Evolutionary conservation across 352 stramenopile species (phyloP).

Genomic region (Phytophthora pisi): DNA sequence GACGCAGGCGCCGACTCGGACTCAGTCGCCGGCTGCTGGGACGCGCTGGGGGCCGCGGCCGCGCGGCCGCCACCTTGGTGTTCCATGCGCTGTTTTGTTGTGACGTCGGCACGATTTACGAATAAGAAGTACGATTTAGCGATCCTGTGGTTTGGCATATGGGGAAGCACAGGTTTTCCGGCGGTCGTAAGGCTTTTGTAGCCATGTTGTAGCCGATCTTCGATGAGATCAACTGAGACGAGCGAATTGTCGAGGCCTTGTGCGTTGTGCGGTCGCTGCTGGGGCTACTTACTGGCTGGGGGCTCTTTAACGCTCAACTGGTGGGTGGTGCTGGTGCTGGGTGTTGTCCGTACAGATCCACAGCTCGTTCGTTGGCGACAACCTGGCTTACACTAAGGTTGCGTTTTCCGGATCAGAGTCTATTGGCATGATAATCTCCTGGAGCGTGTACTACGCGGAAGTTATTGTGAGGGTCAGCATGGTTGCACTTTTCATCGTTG

Average conservation of each 20-base stretch:
- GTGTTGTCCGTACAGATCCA: no score
- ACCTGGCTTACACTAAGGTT: no score
- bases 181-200: slow-evolving; percentile 17
- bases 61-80: slow-evolving; percentile 14
- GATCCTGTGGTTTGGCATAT: slow-evolving; percentile 3
- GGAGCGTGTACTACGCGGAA: no score
- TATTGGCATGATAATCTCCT: no score
- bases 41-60: background rate
- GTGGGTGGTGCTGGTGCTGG: no score
- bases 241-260: background rate
- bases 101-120: slow-evolving; percentile 21
- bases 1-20: background rate
- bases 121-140: slow-evolving; percentile 31
- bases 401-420: no score
- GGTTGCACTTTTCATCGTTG: no score
- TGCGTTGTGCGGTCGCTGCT: background rate
- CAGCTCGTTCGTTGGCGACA: no score
- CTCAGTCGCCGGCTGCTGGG: background rate
- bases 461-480: no score
- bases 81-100: slow-evolving; percentile 31
- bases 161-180: slow-evolving; percentile 1
- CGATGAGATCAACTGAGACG: background rate
- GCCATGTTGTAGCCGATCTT: slow-evolving; percentile 14
- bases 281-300: background rate
- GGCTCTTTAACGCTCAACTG: no score